phyloP scores from a whole-genome alignment of 75 land plant genomes.

The Chamaecyparis obtusa region DNA sequence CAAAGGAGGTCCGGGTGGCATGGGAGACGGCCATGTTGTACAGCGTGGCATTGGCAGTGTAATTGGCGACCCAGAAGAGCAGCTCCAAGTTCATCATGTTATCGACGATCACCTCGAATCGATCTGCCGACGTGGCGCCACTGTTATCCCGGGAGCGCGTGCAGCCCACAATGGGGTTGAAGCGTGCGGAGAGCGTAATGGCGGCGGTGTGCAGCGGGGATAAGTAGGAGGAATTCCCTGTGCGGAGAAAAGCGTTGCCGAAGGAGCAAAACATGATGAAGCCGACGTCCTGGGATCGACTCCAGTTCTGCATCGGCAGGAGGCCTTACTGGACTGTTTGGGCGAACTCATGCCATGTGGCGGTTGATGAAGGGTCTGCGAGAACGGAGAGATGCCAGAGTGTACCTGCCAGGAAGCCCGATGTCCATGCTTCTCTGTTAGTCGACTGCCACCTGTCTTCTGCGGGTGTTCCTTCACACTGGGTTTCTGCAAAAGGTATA shows the following conservation, averaged over 20 bases:
- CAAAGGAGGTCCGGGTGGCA: not conserved
- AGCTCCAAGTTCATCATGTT: slow-evolving; percentile 10
- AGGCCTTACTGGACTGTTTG: slow-evolving; percentile 4
- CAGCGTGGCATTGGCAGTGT: not conserved
- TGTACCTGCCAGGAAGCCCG: not conserved
- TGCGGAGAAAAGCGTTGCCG: not conserved
- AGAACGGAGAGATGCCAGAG: slow-evolving; percentile 16
- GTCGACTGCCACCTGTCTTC: not conserved
- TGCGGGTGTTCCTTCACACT: not conserved
- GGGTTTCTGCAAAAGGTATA: not conserved
- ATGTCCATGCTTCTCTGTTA: not conserved
- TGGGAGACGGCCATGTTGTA: not conserved
- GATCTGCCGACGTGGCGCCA: not conserved
- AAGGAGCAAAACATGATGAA: not conserved
- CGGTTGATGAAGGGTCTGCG: not conserved
- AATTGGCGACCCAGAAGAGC: slow-evolving; percentile 8
- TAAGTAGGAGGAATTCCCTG: not conserved
- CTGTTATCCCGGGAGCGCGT: not conserved
- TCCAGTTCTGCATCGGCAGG: not conserved
- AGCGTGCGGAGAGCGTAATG: not conserved
- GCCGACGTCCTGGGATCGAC: slow-evolving; percentile 6
- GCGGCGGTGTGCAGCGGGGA: not conserved
- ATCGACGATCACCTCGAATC: slow-evolving; percentile 5
- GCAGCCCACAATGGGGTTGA: not conserved
- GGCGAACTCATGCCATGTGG: not conserved